Evolutionary conservation across 1,284 basidiomycete genomes (phyloP).

Genomic region (Trichosporon coremiiforme): DNA sequence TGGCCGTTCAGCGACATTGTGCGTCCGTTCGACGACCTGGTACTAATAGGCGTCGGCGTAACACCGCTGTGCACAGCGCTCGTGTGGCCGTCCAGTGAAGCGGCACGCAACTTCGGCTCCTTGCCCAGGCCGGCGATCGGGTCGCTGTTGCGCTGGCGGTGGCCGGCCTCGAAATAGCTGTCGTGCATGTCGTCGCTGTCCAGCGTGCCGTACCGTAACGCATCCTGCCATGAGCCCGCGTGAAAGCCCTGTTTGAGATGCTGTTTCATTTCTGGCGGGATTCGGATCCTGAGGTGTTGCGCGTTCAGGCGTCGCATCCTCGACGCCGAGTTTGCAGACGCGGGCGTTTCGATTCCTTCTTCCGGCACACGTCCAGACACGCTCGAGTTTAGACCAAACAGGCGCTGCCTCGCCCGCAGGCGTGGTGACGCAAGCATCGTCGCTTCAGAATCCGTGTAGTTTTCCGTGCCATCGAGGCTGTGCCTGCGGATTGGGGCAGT

Average conservation of each 20-base stretch:
- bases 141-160: neutral
- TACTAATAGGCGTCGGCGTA: conserved; percentile 10
- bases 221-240: conserved; percentile 53
- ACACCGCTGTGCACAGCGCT: neutral
- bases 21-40: conserved; percentile 9
- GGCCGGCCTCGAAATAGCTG: neutral
- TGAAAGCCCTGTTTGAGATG: conserved; percentile 48
- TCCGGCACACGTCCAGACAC: conserved; percentile 20
- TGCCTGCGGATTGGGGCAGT: conserved; percentile 18
- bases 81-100: neutral
- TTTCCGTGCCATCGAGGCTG: conserved; percentile 22
- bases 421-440: conserved; percentile 25
- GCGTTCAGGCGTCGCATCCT: conserved; percentile 23
- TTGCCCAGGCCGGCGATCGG: neutral
- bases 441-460: conserved; percentile 32
- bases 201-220: conserved; percentile 38
- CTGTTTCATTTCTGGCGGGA: conserved; percentile 41
- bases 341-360: conserved; percentile 21
- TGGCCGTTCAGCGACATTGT: neutral
- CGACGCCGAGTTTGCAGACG: neutral
- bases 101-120: neutral
- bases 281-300: conserved; percentile 38
- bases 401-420: conserved; percentile 23
- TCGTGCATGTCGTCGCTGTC: conserved; percentile 18
- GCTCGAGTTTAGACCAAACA: conserved; percentile 22